Conservation (phyloP, 768 basidiomycete species). For the Rhizopogon vesiculosus region DNA sequence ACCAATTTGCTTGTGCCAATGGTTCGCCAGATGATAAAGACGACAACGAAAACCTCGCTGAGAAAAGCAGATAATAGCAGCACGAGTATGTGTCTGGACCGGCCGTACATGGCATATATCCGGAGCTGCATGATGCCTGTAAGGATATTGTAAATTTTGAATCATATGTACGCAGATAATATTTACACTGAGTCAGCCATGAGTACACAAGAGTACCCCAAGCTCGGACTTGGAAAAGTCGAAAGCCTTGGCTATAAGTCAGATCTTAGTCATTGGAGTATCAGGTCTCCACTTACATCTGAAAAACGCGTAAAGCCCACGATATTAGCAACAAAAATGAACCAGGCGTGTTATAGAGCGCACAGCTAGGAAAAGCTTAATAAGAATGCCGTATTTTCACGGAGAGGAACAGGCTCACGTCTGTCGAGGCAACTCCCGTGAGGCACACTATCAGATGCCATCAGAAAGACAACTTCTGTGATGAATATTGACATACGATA, state of each 20-base stretch:
- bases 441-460: background rate
- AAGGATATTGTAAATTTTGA: background rate
- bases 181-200: slow-evolving; percentile 26
- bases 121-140: slow-evolving; percentile 28
- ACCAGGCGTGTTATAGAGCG: background rate
- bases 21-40: slow-evolving; percentile 19
- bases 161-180: slow-evolving; percentile 2
- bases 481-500: background rate
- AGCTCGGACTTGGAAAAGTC: slow-evolving; percentile 25
- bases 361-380: background rate
- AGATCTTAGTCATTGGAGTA: background rate
- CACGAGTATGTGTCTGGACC: slow-evolving; percentile 14
- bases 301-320: background rate
- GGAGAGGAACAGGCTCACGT: background rate
- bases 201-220: slow-evolving; percentile 27
- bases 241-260: slow-evolving; percentile 12
- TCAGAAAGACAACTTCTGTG: background rate
- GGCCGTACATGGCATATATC: slow-evolving; percentile 28
- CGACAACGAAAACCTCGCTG: slow-evolving; percentile 20
- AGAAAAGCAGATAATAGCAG: slow-evolving; percentile 15
- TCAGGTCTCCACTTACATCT: background rate
- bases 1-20: slow-evolving; percentile 15
- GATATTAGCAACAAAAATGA: background rate
- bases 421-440: background rate
- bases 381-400: background rate